Conservation (phyloP, 176 grass and related monocot genomes). For the Rhynchospora pubera region DNA sequence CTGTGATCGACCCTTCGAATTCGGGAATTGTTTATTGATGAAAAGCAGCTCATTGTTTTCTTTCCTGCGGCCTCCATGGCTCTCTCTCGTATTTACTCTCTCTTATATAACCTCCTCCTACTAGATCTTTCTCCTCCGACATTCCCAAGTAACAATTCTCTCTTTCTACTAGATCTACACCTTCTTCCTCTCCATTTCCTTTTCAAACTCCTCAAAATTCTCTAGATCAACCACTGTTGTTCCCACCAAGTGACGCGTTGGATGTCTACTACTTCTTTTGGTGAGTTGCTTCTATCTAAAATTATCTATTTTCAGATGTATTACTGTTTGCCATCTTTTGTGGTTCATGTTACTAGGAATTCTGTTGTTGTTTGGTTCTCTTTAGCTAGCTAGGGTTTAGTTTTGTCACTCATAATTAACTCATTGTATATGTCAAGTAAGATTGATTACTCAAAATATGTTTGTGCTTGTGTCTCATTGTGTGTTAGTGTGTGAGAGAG, state of each 20-base stretch:
- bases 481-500: neutral
- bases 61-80: neutral
- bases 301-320: neutral
- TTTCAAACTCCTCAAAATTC: neutral
- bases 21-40: neutral
- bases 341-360: neutral
- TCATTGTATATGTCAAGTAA: neutral
- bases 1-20: neutral
- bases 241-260: neutral
- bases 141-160: neutral
- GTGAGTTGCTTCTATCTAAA: neutral
- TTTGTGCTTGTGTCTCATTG: neutral
- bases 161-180: constrained; percentile 1
- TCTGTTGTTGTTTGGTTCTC: neutral
- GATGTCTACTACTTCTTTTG: neutral
- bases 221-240: neutral
- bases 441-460: neutral
- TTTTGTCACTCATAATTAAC: neutral
- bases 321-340: neutral
- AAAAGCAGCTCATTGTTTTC: neutral
- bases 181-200: neutral
- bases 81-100: neutral
- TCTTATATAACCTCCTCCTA: no score
- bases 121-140: neutral
- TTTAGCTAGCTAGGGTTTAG: neutral